phyloP scores from a whole-genome alignment of 2,329 filamentous ascomycete genomes.

The Diaporthe eres region DNA sequence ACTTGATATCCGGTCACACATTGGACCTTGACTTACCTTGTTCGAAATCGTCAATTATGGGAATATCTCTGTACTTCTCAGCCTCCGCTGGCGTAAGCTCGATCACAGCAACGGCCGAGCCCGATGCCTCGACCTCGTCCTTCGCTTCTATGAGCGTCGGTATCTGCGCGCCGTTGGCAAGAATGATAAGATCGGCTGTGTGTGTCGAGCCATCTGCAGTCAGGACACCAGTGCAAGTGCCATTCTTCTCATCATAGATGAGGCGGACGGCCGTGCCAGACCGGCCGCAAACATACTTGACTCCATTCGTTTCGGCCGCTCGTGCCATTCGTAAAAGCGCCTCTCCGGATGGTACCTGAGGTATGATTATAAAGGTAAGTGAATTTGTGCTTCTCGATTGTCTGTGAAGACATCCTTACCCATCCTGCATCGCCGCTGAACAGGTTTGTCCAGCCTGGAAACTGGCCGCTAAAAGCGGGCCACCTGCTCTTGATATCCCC shows the following conservation, averaged over 20 bases:
- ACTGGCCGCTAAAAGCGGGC: constrained; percentile 48
- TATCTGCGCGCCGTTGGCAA: constrained; percentile 78
- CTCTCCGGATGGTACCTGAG: not conserved
- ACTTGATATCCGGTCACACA: accelerated
- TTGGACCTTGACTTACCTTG: not conserved
- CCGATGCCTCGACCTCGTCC: constrained; percentile 68
- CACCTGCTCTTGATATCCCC: constrained; percentile 48
- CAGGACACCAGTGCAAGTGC: constrained; percentile 63
- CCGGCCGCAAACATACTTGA: constrained; percentile 1
- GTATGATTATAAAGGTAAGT: not conserved
- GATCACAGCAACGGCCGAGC: not conserved
- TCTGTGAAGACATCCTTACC: too few relatives aligned
- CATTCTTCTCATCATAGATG: constrained; percentile 43
- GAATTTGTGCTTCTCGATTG: too few relatives aligned
- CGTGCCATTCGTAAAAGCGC: not conserved
- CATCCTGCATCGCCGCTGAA: constrained; percentile 7
- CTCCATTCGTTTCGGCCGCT: not conserved
- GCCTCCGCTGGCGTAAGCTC: constrained; percentile 10
- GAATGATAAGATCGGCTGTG: constrained; percentile 70
- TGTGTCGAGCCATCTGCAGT: constrained; percentile 63
- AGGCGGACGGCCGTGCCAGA: not conserved
- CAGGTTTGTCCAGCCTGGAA: not conserved
- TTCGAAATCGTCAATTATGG: constrained; percentile 15
- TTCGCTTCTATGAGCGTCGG: constrained; percentile 73
- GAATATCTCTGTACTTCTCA: constrained; percentile 1